Evolutionary conservation across 2,329 filamentous ascomycete species (phyloP).

Genomic region (Aureobasidium leucospermi): DNA sequence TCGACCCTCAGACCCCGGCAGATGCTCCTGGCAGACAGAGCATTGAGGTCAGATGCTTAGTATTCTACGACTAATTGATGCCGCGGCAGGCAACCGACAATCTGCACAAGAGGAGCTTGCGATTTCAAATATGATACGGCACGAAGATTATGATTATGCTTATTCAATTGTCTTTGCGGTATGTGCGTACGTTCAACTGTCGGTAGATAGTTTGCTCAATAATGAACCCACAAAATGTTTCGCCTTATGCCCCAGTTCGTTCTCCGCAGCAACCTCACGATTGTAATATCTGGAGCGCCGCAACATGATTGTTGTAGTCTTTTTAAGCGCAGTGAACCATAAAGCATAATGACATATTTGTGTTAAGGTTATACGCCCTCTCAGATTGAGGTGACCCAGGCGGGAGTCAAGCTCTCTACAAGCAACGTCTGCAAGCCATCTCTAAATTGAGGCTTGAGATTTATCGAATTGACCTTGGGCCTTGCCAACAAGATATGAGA

Average conservation of each 20-base stretch:
- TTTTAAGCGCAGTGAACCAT: neutral
- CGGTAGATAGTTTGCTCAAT: neutral
- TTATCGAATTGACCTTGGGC: neutral
- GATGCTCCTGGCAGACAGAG: constrained; percentile 68
- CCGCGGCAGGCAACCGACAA: neutral
- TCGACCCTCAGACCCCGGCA: constrained; percentile 61
- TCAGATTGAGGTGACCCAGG: neutral
- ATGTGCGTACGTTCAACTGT: neutral
- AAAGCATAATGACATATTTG: neutral
- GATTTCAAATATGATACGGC: neutral
- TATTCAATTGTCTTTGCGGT: neutral
- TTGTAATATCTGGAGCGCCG: neutral
- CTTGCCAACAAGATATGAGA: neutral
- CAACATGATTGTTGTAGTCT: no score
- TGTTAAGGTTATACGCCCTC: neutral
- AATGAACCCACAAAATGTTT: neutral
- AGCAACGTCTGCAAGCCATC: neutral
- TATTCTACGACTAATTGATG: constrained; percentile 49
- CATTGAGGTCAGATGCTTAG: constrained; percentile 48
- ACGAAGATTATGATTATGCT: neutral
- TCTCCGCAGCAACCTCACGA: neutral
- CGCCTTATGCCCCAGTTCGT: neutral
- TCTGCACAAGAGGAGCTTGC: neutral
- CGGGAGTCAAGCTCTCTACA: neutral
- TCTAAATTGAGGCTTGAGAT: neutral